Evolutionary conservation across 495 filamentous ascomycete species (phyloP), one percentile per base, ranked within the genome.

Genomic region (Talaromyces thailandensis): DNA sequence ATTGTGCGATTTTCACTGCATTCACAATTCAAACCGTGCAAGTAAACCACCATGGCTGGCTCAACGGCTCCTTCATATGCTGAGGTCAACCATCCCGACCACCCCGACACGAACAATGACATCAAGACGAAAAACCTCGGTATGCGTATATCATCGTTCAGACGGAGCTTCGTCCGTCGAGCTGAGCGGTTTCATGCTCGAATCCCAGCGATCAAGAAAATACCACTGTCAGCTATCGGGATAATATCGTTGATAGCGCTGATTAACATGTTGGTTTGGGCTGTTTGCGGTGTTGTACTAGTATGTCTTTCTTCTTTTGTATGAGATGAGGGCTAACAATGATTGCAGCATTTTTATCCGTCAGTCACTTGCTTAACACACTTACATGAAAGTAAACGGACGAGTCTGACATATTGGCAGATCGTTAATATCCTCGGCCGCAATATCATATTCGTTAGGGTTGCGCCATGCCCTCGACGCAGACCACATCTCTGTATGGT

Each of bases 391-490:
- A 48, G 35, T 6, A 2, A 32, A 29, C 32, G 31, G 28, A 0
- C 31, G 16, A 43, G 24, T 11, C 55, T 56, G 64, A 65, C 56
- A 25, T 25, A 14, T 0, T 55, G 11, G 62, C 62, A 86, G 84
- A 6, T 74, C 81, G 4, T 77, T 96, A 61, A 84, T 92, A 45
- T 88, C 87, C 16, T 87, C 91, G 4, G 89, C 93, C 4, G 84
- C 93, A 16, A 81, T 96, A 0, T 84, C 93, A 14, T 96, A 95
- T 71, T 93, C 92, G 0, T 81, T 98, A 6, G 93, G 94, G 6
- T 82, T 98, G 23, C 85, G 94, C 58, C 93, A 98, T 81, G 94
- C 94, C 3, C 86, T 97, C 56, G 94, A 97, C 70, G 94, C 94
- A 16, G 93, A 98, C 73, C 94, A 98, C 75, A 97, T 98, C 73